phyloP scores from a whole-genome alignment of 495 filamentous ascomycete genomes.

The Parachaetomium inaequale region DNA sequence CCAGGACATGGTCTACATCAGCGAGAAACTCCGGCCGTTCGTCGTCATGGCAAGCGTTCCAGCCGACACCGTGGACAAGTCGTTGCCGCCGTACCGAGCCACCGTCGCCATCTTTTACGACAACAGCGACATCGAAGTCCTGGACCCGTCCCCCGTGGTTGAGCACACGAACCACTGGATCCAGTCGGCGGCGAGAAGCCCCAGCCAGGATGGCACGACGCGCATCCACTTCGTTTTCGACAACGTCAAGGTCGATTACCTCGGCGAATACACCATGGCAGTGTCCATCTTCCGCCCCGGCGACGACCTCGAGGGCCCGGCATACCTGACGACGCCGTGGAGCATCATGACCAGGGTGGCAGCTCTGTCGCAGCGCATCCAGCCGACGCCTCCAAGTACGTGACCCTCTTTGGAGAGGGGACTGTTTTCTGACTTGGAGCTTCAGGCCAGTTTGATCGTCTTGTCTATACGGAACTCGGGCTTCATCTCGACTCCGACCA shows the following conservation, averaged over 20 bases:
- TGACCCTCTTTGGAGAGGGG: too few relatives aligned
- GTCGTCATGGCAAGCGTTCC: background rate
- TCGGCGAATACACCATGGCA: background rate
- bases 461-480: too few relatives aligned
- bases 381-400: background rate
- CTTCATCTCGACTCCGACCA: too few relatives aligned
- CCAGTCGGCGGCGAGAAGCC: background rate
- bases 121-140: background rate
- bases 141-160: background rate
- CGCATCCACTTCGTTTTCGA: background rate
- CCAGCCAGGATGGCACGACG: background rate
- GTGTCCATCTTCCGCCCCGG: background rate
- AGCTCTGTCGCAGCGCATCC: background rate
- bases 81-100: background rate
- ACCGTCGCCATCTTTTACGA: background rate
- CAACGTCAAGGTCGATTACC: background rate
- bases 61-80: background rate
- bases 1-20: background rate
- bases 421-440: too few relatives aligned
- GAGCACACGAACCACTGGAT: background rate
- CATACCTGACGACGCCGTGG: background rate
- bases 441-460: too few relatives aligned
- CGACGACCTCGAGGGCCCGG: background rate
- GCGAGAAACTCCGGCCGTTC: background rate
- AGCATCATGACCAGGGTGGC: background rate